Conservation (phyloP, 208 protist species). For the Trypanosoma scelopori region DNA sequence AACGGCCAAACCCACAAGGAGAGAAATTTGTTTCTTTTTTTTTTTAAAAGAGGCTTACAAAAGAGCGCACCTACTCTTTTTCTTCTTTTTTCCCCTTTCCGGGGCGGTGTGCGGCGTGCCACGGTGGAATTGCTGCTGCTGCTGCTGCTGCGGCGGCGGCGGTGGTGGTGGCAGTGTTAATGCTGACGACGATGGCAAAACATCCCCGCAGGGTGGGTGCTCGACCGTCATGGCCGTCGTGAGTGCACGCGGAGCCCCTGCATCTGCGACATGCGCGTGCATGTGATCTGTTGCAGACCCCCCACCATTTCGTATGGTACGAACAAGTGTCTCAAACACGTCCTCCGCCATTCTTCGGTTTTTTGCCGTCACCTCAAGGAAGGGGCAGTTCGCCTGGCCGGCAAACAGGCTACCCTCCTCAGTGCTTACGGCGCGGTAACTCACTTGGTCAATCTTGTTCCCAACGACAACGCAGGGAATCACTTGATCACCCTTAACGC, state of each 20-base stretch:
- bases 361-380: conserved; percentile 77
- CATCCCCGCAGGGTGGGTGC: background rate
- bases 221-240: too few relatives aligned
- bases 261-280: background rate
- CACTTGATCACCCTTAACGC: conserved; percentile 5
- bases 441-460: conserved; percentile 61
- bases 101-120: background rate
- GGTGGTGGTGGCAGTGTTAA: too few relatives aligned
- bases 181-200: background rate
- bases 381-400: conserved; percentile 36
- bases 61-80: conserved; percentile 26
- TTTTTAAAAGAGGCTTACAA: conserved; percentile 23
- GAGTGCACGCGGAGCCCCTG: background rate
- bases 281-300: background rate
- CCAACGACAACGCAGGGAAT: conserved; percentile 54
- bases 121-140: background rate
- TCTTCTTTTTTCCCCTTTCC: conserved; percentile 10
- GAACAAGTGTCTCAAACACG: conserved; percentile 51
- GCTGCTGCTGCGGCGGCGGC: too few relatives aligned
- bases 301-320: conserved; percentile 33
- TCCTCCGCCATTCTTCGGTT: conserved; percentile 38
- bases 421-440: conserved; percentile 39
- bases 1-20: background rate
- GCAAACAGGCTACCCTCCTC: conserved; percentile 45
- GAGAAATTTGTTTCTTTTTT: background rate